A percentile compares a stretch with the other conserved stretches of the same genome.
These are phyloP conservation scores for Blastobotrys illinoisensis DNA, from an alignment of 1,139 yeast genomes.

Conservation along the genomic window DNA sequence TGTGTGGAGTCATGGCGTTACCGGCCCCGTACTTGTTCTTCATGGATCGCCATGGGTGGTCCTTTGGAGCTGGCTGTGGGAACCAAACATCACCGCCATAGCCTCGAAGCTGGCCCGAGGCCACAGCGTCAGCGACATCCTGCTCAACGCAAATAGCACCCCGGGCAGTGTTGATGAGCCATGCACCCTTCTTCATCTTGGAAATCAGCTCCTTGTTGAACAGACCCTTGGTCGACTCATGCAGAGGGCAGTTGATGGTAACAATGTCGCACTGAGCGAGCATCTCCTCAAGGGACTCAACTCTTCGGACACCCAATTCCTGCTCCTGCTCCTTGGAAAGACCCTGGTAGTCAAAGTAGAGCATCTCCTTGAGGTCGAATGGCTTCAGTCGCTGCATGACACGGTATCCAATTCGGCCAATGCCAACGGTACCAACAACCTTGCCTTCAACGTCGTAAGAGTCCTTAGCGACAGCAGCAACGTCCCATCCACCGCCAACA, in stretches of 20 bases:
- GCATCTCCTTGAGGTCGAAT: slow-evolving; percentile 67
- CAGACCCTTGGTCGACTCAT: slow-evolving; percentile 61
- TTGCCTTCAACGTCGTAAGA: slow-evolving; percentile 73
- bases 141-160: slow-evolving; percentile 72
- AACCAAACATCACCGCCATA: slow-evolving; percentile 85
- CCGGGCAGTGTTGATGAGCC: slow-evolving; percentile 78
- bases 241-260: slow-evolving; percentile 74
- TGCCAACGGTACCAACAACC: slow-evolving; percentile 73
- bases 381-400: slow-evolving; percentile 68
- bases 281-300: slow-evolving; percentile 60
- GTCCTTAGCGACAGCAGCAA: slow-evolving; percentile 70
- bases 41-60: slow-evolving; percentile 76
- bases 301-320: slow-evolving; percentile 56
- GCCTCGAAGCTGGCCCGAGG: slow-evolving; percentile 64
- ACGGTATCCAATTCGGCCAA: slow-evolving; percentile 77
- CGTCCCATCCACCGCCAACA: slow-evolving; percentile 61
- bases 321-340: slow-evolving; percentile 53
- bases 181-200: slow-evolving; percentile 71
- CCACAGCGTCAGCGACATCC: slow-evolving; percentile 70
- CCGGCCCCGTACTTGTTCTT: slow-evolving; percentile 63
- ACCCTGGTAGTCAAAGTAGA: slow-evolving; percentile 72
- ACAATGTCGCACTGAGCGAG: slow-evolving; percentile 67
- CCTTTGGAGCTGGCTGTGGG: slow-evolving; percentile 73
- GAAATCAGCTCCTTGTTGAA: slow-evolving; percentile 62
- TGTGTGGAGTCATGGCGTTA: slow-evolving; percentile 83